Evolutionary conservation across 257 asterid species (phyloP), one percentile per base, ranked within the genome.

Genomic region (Przewalskia tangutica): DNA sequence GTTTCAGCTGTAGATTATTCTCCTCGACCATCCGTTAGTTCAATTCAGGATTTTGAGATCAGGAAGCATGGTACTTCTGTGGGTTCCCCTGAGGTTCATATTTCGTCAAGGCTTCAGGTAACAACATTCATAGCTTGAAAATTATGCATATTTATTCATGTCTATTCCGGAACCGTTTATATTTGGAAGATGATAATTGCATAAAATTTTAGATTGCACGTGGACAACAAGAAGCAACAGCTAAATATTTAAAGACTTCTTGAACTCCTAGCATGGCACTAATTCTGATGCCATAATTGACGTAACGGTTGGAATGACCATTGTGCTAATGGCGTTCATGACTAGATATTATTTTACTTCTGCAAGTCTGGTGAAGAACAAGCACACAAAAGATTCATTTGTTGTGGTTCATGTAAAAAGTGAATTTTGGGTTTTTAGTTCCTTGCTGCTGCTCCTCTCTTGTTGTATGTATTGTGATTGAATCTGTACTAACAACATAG

Each of bases 71-170:
- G 99, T 79, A 89, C 86, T 86, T 87, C 97, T 65, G 97, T 95
- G 81, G 99, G 98, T 51, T 87, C 87, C 83, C 97, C 99, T 79
- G 99, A 95, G 86, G 93, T 87, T 85, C 99, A 95, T 91, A 93
- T 92, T 81, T 94, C 99, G 38, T 75, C 99, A 79, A 91, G 63
- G 81, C 97, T 95, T 86, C 99, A 95, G 97, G 99, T 92, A 40
- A 78, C 85, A 59, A 32, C 55, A 46, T 44, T 34, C 18, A 56
- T 64, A 48, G 62, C 76, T 40, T 78, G 82, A 78, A 42, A 11
- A 23, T 0, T 67, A 64, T 50, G 10, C 50, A 17, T n/a, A 38
- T 6, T 36, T 34, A 4, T 34, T 65, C 9, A 34, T 65, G 23
- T 65, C 23, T 64, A 64, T 36, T 13, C 23, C 6, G 14, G 50